A percentile compares a stretch with the other conserved stretches of the same genome.
Conservation (phyloP, 495 filamentous ascomycete genomes). For the Tuber aestivum region DNA sequence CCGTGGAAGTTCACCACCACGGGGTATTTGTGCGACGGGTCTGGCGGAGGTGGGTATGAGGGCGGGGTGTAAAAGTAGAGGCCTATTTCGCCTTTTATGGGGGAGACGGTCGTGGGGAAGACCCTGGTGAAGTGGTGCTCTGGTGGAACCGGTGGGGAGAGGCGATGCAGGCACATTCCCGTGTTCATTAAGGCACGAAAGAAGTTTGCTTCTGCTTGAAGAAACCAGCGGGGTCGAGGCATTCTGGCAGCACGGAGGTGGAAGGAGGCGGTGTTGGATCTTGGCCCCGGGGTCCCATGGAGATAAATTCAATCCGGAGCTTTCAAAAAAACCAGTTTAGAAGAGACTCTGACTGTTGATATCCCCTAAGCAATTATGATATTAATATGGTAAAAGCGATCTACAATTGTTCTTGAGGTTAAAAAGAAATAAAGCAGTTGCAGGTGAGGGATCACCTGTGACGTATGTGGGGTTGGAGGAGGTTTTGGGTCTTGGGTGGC, state of each 20-base stretch:
- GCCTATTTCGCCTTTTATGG: slow-evolving; percentile 52
- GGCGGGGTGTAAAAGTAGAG: slow-evolving; percentile 76
- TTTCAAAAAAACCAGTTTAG: neutral
- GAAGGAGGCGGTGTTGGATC: neutral
- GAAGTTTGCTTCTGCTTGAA: slow-evolving; percentile 64
- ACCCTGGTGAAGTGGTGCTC: slow-evolving; percentile 59
- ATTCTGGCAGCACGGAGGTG: slow-evolving; percentile 29
- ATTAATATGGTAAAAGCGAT: neutral
- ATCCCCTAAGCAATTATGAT: neutral
- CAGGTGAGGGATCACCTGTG: neutral
- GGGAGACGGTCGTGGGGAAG: slow-evolving; percentile 58
- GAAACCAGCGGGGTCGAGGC: slow-evolving; percentile 57
- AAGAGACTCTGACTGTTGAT: neutral
- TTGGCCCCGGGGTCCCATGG: neutral
- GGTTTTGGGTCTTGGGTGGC: neutral
- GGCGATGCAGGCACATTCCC: slow-evolving; percentile 70
- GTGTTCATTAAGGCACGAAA: slow-evolving; percentile 74
- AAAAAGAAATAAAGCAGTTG: neutral
- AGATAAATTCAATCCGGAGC: neutral
- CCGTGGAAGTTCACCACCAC: slow-evolving; percentile 72
- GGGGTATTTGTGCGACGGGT: slow-evolving; percentile 42
- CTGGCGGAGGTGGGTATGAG: slow-evolving; percentile 47
- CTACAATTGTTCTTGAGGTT: neutral
- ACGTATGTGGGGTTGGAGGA: neutral
- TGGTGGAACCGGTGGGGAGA: slow-evolving; percentile 62